These are phyloP conservation scores for Acer negundo DNA, from an alignment of 345 rosid genomes.

Conservation along the genomic window DNA sequence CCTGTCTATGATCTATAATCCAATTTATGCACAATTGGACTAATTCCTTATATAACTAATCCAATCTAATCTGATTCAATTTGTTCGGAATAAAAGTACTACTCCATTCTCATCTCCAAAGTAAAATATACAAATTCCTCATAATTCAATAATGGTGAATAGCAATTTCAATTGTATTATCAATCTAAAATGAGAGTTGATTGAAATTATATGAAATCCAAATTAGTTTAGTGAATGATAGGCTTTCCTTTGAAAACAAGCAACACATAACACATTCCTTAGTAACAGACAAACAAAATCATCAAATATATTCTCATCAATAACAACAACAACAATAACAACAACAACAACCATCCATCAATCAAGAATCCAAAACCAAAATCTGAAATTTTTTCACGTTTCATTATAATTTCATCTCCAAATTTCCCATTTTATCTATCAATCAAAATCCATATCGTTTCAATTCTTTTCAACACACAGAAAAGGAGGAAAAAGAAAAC, in stretches of 20 bases:
- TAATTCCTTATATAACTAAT: no score
- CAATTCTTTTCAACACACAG: neutral
- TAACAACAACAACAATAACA: neutral
- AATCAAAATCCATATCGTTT: conserved; percentile 23
- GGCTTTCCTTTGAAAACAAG: conserved; percentile 14
- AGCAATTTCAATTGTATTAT: no score
- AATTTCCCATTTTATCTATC: conserved; percentile 12
- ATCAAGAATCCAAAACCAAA: conserved; percentile 11
- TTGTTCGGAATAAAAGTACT: neutral
- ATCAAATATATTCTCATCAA: neutral
- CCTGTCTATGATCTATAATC: no score
- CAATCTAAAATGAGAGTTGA: neutral
- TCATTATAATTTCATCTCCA: no score
- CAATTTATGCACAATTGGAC: no score
- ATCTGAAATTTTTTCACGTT: neutral
- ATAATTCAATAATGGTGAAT: neutral
- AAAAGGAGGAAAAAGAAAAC: conserved; percentile 1
- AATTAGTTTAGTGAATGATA: neutral
- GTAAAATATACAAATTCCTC: neutral
- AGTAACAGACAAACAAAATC: conserved; percentile 32
- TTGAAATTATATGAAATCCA: neutral
- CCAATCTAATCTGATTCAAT: no score
- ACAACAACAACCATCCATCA: neutral
- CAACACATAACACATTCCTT: neutral
- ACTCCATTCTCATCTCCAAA: neutral